Percentiles rank a stretch among this genome's conserved stretches.
These are phyloP conservation scores for Butyriboletus loyo DNA, from an alignment of 768 basidiomycete genomes.

Conservation along the genomic window DNA sequence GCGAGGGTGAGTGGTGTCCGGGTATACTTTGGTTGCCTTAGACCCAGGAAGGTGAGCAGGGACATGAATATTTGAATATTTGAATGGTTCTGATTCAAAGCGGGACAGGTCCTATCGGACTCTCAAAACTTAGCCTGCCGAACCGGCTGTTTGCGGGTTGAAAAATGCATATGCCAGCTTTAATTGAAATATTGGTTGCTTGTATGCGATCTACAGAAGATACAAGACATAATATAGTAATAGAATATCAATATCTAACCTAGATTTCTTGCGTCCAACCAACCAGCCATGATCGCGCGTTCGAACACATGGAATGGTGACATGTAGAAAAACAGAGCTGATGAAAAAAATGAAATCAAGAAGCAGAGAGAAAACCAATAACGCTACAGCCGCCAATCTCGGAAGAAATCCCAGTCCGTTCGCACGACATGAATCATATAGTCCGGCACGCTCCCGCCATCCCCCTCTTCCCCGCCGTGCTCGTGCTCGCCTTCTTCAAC, in stretches of 20 bases:
- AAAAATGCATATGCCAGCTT: no score
- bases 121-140: no score
- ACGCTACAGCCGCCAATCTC: slow-evolving; percentile 60
- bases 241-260: slow-evolving; percentile 14
- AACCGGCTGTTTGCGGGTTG: no score
- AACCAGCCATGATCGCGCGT: neutral
- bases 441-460: slow-evolving; percentile 75
- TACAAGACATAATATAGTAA: slow-evolving; percentile 15
- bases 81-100: no score
- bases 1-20: slow-evolving; percentile 25
- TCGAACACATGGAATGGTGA: slow-evolving; percentile 2
- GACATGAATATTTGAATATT: no score
- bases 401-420: slow-evolving; percentile 65
- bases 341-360: neutral
- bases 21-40: slow-evolving; percentile 21
- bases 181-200: no score
- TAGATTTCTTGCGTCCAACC: neutral
- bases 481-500: slow-evolving; percentile 38
- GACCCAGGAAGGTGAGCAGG: slow-evolving; percentile 27
- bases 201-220: neutral
- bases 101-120: no score
- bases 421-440: slow-evolving; percentile 77
- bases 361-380: neutral
- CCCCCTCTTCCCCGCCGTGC: slow-evolving; percentile 41
- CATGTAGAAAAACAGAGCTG: neutral